Percentiles rank a stretch among this genome's conserved stretches.
Evolutionary conservation across 2,329 filamentous ascomycete genomes (phyloP).

Genomic region (Clathrospora elynae): DNA sequence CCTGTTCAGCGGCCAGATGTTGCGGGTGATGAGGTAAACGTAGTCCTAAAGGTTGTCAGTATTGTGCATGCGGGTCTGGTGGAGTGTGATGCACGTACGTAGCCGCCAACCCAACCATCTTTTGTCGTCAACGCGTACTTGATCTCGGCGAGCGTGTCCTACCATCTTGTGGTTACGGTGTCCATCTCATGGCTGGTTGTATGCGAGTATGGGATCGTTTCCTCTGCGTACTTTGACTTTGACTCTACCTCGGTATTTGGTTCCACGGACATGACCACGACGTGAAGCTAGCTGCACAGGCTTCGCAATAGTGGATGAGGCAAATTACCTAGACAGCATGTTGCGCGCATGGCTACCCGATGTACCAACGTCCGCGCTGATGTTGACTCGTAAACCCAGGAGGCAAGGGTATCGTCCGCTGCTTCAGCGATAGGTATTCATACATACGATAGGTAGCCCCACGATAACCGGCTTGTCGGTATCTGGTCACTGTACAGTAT

Average conservation of each 20-base stretch:
- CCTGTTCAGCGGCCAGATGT: constrained; percentile 29
- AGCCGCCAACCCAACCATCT: constrained; percentile 50
- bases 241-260: constrained; percentile 1
- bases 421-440: no score
- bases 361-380: no score
- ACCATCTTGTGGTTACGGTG: constrained; percentile 13
- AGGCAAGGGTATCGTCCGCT: not conserved
- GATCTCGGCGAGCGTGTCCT: constrained; percentile 15
- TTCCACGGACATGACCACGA: not conserved
- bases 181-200: constrained; percentile 7
- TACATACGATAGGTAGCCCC: no score
- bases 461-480: no score
- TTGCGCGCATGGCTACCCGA: no score
- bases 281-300: not conserved
- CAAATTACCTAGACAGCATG: no score
- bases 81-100: constrained; percentile 32
- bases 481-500: no score
- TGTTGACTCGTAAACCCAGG: no score
- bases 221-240: constrained; percentile 7
- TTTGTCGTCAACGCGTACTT: constrained; percentile 45
- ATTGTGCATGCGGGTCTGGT: not conserved
- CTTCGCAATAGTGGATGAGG: no score
- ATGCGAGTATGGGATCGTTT: constrained; percentile 11
- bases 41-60: constrained; percentile 38
- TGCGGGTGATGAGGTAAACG: constrained; percentile 35